phyloP scores from a whole-genome alignment of 148 eudicot species.

The Amaranthus palmeri region DNA sequence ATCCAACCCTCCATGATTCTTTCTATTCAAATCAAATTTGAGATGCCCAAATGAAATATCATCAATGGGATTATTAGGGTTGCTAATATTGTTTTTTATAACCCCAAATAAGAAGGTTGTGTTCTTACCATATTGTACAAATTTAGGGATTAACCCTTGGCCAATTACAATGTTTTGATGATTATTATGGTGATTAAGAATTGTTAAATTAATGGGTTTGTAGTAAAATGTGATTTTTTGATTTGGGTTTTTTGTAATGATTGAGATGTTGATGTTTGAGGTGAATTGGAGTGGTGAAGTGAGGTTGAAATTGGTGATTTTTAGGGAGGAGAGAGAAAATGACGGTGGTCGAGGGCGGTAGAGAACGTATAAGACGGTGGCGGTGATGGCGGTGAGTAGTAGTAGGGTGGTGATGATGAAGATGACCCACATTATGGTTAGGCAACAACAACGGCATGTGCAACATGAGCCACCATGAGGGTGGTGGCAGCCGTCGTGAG shows the following conservation, averaged over 20 bases:
- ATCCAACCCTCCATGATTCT: constrained; percentile 28
- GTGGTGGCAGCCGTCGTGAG: not conserved
- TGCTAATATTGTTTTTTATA: not conserved
- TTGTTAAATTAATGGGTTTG: constrained; percentile 27
- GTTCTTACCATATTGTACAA: constrained; percentile 22
- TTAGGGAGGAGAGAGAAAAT: constrained; percentile 50
- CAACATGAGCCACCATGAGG: constrained; percentile 25
- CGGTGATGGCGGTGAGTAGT: constrained; percentile 45
- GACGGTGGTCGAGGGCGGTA: constrained; percentile 61
- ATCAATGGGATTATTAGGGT: constrained; percentile 18
- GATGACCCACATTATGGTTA: constrained; percentile 38
- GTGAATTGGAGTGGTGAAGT: constrained; percentile 35
- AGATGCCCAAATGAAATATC: constrained; percentile 26
- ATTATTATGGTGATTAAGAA: not conserved
- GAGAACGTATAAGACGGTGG: constrained; percentile 36
- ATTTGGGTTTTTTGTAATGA: constrained; percentile 51
- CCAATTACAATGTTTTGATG: constrained; percentile 24
- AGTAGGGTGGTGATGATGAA: constrained; percentile 36
- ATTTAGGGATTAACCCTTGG: constrained; percentile 30
- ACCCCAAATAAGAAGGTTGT: constrained; percentile 22
- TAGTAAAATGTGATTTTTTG: constrained; percentile 34
- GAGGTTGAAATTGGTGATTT: constrained; percentile 42
- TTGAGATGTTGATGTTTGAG: constrained; percentile 41
- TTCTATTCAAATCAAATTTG: constrained; percentile 49
- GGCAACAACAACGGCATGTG: constrained; percentile 39